phyloP scores from a whole-genome alignment of 768 basidiomycete species.

The Phanerodontia chrysosporium region DNA sequence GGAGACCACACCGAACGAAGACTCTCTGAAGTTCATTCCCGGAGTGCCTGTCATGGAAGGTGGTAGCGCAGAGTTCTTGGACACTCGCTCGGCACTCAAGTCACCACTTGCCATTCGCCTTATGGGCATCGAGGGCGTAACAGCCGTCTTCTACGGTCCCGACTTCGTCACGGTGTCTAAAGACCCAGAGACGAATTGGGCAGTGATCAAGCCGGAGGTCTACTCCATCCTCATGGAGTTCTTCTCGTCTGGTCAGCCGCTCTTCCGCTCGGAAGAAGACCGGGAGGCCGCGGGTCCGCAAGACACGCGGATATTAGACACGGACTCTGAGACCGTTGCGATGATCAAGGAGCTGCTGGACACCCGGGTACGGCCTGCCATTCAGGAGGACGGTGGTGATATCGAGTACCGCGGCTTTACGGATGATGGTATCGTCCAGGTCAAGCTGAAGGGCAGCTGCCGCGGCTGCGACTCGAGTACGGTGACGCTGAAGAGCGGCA shows the following conservation, averaged over 20 bases:
- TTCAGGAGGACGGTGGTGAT: slow-evolving; percentile 99
- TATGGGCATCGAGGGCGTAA: slow-evolving; percentile 92
- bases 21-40: slow-evolving; percentile 97
- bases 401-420: slow-evolving; percentile 93
- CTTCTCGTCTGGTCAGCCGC: slow-evolving; percentile 77
- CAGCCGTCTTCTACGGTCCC: slow-evolving; percentile 89
- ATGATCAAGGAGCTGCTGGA: slow-evolving; percentile 99
- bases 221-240: slow-evolving; percentile 96
- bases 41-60: slow-evolving; percentile 79
- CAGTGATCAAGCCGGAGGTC: slow-evolving; percentile 92
- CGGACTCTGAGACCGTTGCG: slow-evolving; percentile 93
- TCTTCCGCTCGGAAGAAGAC: slow-evolving; percentile 84
- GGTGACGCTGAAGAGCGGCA: slow-evolving; percentile 94
- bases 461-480: slow-evolving; percentile 91
- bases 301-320: slow-evolving; percentile 90
- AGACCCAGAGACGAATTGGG: slow-evolving; percentile 80
- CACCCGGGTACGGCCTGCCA: slow-evolving; percentile 91
- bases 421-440: slow-evolving; percentile 76
- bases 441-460: slow-evolving; percentile 96
- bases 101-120: slow-evolving; percentile 94
- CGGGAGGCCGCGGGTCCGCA: slow-evolving; percentile 81
- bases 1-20: slow-evolving; percentile 94
- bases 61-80: slow-evolving; percentile 92
- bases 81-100: slow-evolving; percentile 77
- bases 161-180: slow-evolving; percentile 98